A percentile compares a stretch with the other conserved stretches of the same genome.
phyloP scores from a whole-genome alignment of 2,329 filamentous ascomycete species.

The Fonsecaea multimorphosa region DNA sequence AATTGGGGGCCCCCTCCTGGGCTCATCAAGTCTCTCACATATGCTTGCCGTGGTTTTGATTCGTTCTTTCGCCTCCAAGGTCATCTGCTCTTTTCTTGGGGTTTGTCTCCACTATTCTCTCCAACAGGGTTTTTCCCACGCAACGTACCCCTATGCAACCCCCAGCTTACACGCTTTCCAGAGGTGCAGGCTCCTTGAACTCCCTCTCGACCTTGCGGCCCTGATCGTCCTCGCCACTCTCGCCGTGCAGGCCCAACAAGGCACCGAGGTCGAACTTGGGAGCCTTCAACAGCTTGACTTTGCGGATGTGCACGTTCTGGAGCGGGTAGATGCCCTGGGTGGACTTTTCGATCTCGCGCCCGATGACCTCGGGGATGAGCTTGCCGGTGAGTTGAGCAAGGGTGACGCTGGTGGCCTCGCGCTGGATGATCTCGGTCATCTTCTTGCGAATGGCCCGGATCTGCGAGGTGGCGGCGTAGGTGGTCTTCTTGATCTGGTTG shows the following conservation, averaged over 20 bases:
- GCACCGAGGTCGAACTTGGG: constrained; percentile 99
- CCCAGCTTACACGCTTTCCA: constrained; percentile 81
- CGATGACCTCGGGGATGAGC: constrained; percentile 99
- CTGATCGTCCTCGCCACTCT: constrained; percentile 93
- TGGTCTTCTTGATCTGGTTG: constrained; percentile 99
- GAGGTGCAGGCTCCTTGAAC: constrained; percentile 95
- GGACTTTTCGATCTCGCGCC: constrained; percentile 99
- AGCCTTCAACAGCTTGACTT: constrained; percentile 98
- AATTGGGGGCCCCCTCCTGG: not conserved
- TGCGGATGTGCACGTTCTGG: constrained; percentile 99
- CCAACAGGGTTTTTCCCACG: not conserved
- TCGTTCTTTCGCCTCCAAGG: not conserved
- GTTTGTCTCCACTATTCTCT: not conserved
- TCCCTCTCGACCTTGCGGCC: constrained; percentile 99
- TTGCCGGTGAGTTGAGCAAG: constrained; percentile 96
- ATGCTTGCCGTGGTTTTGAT: not conserved
- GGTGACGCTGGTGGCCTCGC: constrained; percentile 92
- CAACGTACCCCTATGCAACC: not conserved
- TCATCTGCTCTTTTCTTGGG: not conserved
- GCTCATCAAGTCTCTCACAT: not conserved
- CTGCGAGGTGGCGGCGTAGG: constrained; percentile 95
- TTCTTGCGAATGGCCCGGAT: constrained; percentile 98
- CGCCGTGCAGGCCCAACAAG: constrained; percentile 94
- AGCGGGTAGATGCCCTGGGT: constrained; percentile 99
- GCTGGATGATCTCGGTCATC: constrained; percentile 99